phyloP scores from a whole-genome alignment of 2,329 filamentous ascomycete genomes.

The Penicillium sp. region DNA sequence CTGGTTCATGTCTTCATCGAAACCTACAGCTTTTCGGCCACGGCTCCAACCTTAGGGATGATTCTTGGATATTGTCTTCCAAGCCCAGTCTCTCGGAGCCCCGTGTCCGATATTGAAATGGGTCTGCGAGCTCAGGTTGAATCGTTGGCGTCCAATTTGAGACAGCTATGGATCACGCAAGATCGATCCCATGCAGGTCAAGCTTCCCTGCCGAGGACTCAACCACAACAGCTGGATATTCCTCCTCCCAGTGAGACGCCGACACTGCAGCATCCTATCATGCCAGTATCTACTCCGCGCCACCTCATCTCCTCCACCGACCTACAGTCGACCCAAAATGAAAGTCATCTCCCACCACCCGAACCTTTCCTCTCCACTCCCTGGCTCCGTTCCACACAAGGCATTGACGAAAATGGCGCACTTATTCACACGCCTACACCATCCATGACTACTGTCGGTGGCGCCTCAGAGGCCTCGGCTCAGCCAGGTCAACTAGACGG shows the following conservation, averaged over 20 bases:
- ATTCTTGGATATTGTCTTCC: slow-evolving; percentile 42
- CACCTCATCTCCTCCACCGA: slow-evolving; percentile 11
- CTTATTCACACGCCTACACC: slow-evolving; percentile 36
- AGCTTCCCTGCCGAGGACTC: slow-evolving; percentile 2
- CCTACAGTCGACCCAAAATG: slow-evolving; percentile 7
- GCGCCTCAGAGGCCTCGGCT: slow-evolving; percentile 25
- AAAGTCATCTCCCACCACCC: slow-evolving; percentile 13
- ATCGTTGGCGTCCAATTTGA: slow-evolving; percentile 36
- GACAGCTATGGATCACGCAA: slow-evolving; percentile 32
- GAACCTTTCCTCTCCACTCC: slow-evolving; percentile 32
- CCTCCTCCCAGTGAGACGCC: slow-evolving; percentile 10
- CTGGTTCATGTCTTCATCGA: slow-evolving; percentile 47
- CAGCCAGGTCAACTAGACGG: slow-evolving; percentile 26
- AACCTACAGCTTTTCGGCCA: slow-evolving; percentile 45
- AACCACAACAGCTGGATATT: slow-evolving; percentile 17
- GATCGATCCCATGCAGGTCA: slow-evolving; percentile 12
- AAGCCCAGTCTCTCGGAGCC: slow-evolving; percentile 8
- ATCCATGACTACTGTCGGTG: slow-evolving; percentile 32
- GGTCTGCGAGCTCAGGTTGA: slow-evolving; percentile 34
- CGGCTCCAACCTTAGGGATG: slow-evolving; percentile 47
- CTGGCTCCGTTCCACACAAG: slow-evolving; percentile 35
- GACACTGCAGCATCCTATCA: slow-evolving; percentile 10
- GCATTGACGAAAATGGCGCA: slow-evolving; percentile 30
- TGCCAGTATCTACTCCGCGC: slow-evolving; percentile 17
- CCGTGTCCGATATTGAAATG: slow-evolving; percentile 29